Evolutionary conservation across 2,329 filamentous ascomycete genomes (phyloP), one percentile per base, ranked within the genome.

Genomic region (Pseudogymnoascus sp.): DNA sequence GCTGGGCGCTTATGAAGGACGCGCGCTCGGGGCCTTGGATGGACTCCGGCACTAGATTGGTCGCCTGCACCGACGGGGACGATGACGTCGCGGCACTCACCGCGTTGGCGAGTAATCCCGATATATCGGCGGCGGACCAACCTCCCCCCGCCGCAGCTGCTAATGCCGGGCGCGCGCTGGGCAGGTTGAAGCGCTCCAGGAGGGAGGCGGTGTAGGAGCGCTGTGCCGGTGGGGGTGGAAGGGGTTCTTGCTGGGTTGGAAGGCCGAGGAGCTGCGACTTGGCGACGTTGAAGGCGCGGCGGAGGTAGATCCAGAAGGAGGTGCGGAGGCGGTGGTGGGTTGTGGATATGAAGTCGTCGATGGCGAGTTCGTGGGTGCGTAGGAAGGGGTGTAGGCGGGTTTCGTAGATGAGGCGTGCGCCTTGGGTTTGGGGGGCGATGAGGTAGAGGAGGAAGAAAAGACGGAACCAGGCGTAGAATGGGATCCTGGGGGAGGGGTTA

Each of bases 381-480:
- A 99, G 86, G 78, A 93, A 96, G 0, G 93, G 93, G 75, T 96
- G 88, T 65, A 97, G 81, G 75, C 94, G 86, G 66, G 86, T 82
- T 72, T 92, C 85, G 79, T 97, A 99, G 67, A 97, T 80, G 70
- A 89, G 78, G 65, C 89, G 89, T 63, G 92, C 92, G 74, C 94
- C 94, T 74, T 97, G 93, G n/a, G 91, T 94, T 75, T 96, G 93
- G 0, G 93, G 94, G n/a, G 96, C 85, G 71, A 97, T 92, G 66
- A 99, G 90, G 79, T 97, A 99, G 68, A 94, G 85, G 73, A 97
- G 86, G 77, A 94, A 88, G 72, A 87, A 79, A 62, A 97, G 84
- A 67, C 94, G 91, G 71, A 96, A 80, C 84, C 92, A 97, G 69
- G 90, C 84, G 78, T 97, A 99, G 76, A 97, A 95, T 2, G 94